Evolutionary conservation across 331 rosid species (phyloP).

Genomic region (Pyrus hybrid): DNA sequence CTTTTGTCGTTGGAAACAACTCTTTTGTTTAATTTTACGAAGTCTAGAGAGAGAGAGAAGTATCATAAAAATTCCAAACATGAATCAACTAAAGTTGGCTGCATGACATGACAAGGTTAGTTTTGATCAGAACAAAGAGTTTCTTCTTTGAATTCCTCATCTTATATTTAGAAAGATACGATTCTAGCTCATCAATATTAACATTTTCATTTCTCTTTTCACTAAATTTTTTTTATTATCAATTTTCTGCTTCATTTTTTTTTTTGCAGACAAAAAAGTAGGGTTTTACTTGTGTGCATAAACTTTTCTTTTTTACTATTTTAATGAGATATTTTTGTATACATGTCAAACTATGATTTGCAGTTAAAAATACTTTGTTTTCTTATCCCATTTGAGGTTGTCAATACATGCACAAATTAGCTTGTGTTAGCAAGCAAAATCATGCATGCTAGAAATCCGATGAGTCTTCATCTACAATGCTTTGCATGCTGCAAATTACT

Average conservation of each 20-base stretch:
- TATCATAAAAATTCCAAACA: slow-evolving; percentile 22
- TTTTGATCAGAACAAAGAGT: background rate
- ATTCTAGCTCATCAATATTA: background rate
- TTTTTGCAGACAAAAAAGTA: too few relatives aligned
- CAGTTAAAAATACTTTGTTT: background rate
- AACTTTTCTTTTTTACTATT: too few relatives aligned
- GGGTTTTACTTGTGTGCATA: background rate
- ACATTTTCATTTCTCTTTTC: background rate
- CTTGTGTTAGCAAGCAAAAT: background rate
- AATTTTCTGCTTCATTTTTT: too few relatives aligned
- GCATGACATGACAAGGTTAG: background rate
- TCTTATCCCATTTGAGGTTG: background rate
- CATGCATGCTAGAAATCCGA: background rate
- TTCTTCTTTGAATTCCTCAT: too few relatives aligned
- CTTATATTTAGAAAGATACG: background rate
- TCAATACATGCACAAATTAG: background rate
- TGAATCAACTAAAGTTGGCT: slow-evolving; percentile 13
- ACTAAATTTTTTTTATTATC: background rate
- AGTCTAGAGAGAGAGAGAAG: background rate
- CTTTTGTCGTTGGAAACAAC: slow-evolving; percentile 63
- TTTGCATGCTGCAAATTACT: background rate
- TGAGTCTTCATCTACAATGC: background rate
- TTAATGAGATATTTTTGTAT: too few relatives aligned
- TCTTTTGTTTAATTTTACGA: slow-evolving; percentile 16
- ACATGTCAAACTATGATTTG: background rate